phyloP scores from a whole-genome alignment of 768 basidiomycete species.

The Sutorius australiensis region DNA sequence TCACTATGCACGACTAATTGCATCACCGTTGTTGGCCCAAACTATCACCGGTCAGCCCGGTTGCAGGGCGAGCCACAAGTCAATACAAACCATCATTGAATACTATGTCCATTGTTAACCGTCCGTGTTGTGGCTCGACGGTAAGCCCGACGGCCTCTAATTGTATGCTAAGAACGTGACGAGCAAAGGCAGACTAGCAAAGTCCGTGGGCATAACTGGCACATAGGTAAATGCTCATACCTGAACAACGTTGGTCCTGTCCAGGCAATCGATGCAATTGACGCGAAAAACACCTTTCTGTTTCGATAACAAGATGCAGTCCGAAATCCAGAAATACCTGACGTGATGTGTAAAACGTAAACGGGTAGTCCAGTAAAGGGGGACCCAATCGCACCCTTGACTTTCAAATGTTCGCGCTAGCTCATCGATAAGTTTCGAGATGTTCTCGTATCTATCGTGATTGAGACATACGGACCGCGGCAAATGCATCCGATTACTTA shows the following conservation, averaged over 20 bases:
- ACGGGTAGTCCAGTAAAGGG: not conserved
- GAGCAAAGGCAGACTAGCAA: constrained; percentile 81
- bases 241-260: constrained; percentile 93
- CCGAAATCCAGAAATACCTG: constrained; percentile 82
- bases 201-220: constrained; percentile 4
- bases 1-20: constrained; percentile 84
- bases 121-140: constrained; percentile 48
- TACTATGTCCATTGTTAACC: constrained; percentile 61
- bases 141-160: constrained; percentile 69
- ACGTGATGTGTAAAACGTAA: not conserved
- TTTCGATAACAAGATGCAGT: constrained; percentile 62
- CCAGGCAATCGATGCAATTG: constrained; percentile 95
- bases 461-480: not conserved
- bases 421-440: constrained; percentile 67
- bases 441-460: constrained; percentile 75
- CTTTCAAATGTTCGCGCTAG: constrained; percentile 72
- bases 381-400: constrained; percentile 58
- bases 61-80: not conserved
- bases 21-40: constrained; percentile 99
- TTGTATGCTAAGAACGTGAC: constrained; percentile 74
- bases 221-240: constrained; percentile 34
- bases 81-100: constrained; percentile 70
- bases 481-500: constrained; percentile 33
- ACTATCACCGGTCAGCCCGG: constrained; percentile 40
- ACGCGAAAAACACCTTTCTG: constrained; percentile 87